These are phyloP conservation scores for Mycena sp. DNA, from an alignment of 1,284 basidiomycete genomes.

Conservation along the genomic window DNA sequence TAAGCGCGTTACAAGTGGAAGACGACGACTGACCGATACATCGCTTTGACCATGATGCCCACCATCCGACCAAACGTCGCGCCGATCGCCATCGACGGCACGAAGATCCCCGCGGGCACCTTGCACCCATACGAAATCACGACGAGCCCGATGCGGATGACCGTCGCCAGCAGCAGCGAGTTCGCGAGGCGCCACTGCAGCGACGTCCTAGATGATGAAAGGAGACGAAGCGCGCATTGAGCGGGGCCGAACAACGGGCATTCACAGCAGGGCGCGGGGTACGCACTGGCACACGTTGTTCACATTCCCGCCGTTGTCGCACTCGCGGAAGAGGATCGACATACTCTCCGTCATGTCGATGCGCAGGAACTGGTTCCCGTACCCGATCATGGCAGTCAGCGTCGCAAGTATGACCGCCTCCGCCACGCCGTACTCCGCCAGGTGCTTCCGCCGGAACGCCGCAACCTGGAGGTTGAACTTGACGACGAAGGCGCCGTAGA, in stretches of 20 bases:
- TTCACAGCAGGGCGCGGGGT: background rate
- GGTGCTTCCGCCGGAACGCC: constrained; percentile 91
- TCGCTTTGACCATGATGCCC: constrained; percentile 93
- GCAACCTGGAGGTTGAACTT: constrained; percentile 98
- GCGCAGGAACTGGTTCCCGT: constrained; percentile 93
- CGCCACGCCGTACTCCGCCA: constrained; percentile 84
- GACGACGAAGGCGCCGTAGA: constrained; percentile 97
- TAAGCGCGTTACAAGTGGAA: background rate
- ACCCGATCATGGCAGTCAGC: constrained; percentile 92
- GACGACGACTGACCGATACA: constrained; percentile 74
- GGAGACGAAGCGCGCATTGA: background rate
- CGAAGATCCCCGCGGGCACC: constrained; percentile 97
- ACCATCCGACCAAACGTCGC: constrained; percentile 97
- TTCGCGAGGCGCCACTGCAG: constrained; percentile 96
- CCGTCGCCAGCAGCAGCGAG: constrained; percentile 91
- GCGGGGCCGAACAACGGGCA: constrained; percentile 9
- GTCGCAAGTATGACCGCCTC: constrained; percentile 91
- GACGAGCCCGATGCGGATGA: constrained; percentile 88
- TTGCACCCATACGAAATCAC: constrained; percentile 96
- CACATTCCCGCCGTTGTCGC: constrained; percentile 93
- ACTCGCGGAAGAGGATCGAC: constrained; percentile 96
- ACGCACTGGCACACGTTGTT: constrained; percentile 95
- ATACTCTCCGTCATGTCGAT: constrained; percentile 99
- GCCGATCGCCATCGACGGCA: constrained; percentile 97
- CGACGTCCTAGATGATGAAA: constrained; percentile 75